Percentiles rank a stretch among this genome's conserved stretches.
phyloP scores from a whole-genome alignment of 2,329 filamentous ascomycete species.

The Phyllosticta citrichinensis region DNA sequence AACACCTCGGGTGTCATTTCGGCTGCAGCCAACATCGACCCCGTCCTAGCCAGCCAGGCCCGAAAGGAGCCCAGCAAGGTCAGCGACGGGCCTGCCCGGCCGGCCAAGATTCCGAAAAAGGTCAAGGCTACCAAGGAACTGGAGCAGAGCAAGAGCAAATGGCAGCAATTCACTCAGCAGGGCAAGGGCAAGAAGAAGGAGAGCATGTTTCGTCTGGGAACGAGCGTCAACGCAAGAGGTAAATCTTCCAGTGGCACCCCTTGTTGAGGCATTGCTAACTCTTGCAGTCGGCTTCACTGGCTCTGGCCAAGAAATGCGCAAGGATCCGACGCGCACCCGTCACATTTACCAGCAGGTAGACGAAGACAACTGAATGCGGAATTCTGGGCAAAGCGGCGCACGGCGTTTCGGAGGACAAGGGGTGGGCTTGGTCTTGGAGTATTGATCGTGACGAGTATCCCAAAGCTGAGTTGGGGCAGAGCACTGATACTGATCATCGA shows the following conservation, averaged over 20 bases:
- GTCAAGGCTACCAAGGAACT: conserved; percentile 87
- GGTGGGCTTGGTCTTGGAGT: neutral
- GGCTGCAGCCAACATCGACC: conserved; percentile 56
- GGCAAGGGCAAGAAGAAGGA: conserved; percentile 58
- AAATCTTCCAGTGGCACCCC: conserved; percentile 14
- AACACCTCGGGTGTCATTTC: conserved; percentile 48
- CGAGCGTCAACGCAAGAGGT: conserved; percentile 81
- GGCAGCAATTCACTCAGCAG: conserved; percentile 86
- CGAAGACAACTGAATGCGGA: neutral
- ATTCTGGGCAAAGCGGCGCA: neutral
- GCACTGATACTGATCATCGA: neutral
- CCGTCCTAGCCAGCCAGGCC: conserved; percentile 53
- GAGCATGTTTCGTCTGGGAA: conserved; percentile 92
- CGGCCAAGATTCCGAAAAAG: conserved; percentile 60
- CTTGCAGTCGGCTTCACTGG: conserved; percentile 83
- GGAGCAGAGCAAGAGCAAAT: conserved; percentile 83
- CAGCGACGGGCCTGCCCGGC: conserved; percentile 47
- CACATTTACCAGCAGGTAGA: conserved; percentile 6
- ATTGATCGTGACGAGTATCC: neutral
- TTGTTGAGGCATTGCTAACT: conserved; percentile 17
- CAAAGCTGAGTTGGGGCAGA: neutral
- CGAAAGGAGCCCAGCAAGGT: conserved; percentile 54
- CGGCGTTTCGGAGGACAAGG: neutral
- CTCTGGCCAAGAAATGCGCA: conserved; percentile 91
- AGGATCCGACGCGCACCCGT: conserved; percentile 61